A percentile compares a stretch with the other conserved stretches of the same genome.
These are phyloP conservation scores for Gelatoporia subvermispora DNA, from an alignment of 768 basidiomycete genomes.

Conservation along the genomic window DNA sequence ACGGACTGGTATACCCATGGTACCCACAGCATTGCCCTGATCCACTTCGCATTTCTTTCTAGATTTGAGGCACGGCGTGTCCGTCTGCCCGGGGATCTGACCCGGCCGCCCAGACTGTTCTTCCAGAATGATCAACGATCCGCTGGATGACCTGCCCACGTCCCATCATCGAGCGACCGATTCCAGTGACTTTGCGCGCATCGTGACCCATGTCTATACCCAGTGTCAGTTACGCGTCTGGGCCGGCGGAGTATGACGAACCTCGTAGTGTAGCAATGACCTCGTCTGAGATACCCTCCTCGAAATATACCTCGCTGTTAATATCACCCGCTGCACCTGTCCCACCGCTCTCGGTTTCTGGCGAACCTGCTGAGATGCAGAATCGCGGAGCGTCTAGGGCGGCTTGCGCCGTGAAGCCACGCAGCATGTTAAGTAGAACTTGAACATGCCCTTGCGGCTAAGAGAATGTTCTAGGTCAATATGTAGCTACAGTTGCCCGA, in stretches of 20 bases:
- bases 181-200: constrained; percentile 57
- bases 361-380: constrained; percentile 85
- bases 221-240: background rate
- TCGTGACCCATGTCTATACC: constrained; percentile 84
- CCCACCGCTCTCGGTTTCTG: constrained; percentile 47
- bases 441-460: constrained; percentile 96
- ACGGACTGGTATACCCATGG: too few relatives aligned
- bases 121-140: constrained; percentile 57
- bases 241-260: constrained; percentile 25
- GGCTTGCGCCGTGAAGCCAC: constrained; percentile 83
- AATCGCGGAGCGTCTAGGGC: constrained; percentile 94
- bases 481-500: background rate
- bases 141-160: constrained; percentile 90
- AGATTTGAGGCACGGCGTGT: constrained; percentile 83
- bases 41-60: constrained; percentile 2
- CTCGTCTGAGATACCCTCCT: constrained; percentile 68
- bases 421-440: constrained; percentile 84
- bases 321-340: constrained; percentile 53
- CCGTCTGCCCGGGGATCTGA: constrained; percentile 88
- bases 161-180: constrained; percentile 63
- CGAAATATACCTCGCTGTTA: constrained; percentile 85
- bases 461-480: constrained; percentile 1
- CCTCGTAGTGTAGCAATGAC: constrained; percentile 67
- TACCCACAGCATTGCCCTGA: too few relatives aligned
- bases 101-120: constrained; percentile 90